Evolutionary conservation across 2,329 filamentous ascomycete genomes (phyloP).

Genomic region (Colletotrichum ledebouriae): DNA sequence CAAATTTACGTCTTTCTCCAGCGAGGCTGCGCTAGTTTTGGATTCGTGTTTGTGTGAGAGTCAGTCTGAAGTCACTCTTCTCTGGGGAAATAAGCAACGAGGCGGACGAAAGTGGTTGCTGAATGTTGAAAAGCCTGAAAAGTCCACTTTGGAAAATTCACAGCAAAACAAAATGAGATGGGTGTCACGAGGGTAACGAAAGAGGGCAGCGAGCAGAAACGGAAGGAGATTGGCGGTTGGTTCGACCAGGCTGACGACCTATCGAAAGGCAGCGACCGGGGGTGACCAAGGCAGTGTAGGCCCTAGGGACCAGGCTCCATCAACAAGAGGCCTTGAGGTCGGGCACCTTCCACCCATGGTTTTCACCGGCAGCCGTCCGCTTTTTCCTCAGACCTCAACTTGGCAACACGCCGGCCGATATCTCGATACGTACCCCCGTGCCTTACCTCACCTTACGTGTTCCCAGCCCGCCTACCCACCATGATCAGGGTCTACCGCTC

Average conservation of each 20-base stretch:
- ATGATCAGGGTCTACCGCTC: too few species aligned
- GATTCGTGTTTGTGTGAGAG: slow-evolving; percentile 6
- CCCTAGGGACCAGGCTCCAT: slow-evolving; percentile 3
- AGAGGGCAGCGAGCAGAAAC: not conserved
- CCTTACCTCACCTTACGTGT: too few species aligned
- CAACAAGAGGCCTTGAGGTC: not conserved
- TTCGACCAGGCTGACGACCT: slow-evolving; percentile 16
- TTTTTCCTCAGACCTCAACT: slow-evolving; percentile 9
- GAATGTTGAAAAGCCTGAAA: not conserved
- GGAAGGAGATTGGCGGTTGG: slow-evolving; percentile 20
- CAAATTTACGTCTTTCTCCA: slow-evolving; percentile 10
- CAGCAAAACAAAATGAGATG: slow-evolving; percentile 8
- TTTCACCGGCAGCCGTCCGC: not conserved
- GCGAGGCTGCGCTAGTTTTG: slow-evolving; percentile 15
- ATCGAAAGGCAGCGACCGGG: slow-evolving; percentile 17
- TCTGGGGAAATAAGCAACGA: slow-evolving; percentile 8
- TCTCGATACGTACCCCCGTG: not conserved
- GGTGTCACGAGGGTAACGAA: slow-evolving; percentile 3
- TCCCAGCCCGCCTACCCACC: not conserved
- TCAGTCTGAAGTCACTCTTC: not conserved
- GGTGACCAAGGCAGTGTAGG: slow-evolving; percentile 6
- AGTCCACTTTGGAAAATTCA: not conserved
- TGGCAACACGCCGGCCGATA: not conserved
- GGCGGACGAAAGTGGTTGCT: not conserved
- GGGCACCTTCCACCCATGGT: not conserved